A percentile compares a stretch with the other conserved stretches of the same genome.
Conservation (phyloP, 345 rosid species). For the Conringia planisiliqua region DNA sequence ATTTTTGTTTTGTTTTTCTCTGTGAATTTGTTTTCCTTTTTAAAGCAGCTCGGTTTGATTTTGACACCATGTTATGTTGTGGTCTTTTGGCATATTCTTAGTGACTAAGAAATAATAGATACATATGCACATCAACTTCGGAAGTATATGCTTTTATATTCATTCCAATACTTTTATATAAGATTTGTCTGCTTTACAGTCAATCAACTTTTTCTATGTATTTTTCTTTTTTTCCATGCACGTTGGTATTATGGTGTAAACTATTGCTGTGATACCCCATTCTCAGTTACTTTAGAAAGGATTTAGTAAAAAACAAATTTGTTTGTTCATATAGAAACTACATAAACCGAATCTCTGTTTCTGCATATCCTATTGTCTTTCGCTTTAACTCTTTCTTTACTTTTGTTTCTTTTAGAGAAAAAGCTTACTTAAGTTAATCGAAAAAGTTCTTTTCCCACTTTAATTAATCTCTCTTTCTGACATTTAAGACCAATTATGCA, state of each 20-base stretch:
- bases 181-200: constrained; percentile 30
- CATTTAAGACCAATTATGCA: constrained; percentile 22
- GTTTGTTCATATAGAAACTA: neutral
- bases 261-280: neutral
- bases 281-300: neutral
- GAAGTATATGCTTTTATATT: constrained; percentile 17
- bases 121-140: constrained; percentile 9
- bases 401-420: constrained; percentile 17
- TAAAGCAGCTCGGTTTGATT: neutral
- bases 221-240: constrained; percentile 14
- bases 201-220: neutral
- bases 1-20: neutral
- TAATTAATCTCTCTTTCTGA: constrained; percentile 31
- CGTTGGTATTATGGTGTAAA: constrained; percentile 24
- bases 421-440: constrained; percentile 21
- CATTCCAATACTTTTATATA: neutral
- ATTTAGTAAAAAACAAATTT: neutral
- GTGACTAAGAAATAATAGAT: constrained; percentile 31
- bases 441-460: constrained; percentile 13
- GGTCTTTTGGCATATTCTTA: constrained; percentile 34
- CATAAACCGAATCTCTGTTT: constrained; percentile 1
- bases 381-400: constrained; percentile 17
- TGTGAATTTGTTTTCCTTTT: neutral
- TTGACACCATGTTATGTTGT: neutral
- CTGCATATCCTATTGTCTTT: neutral